These are phyloP conservation scores for Dioscorea dumetorum DNA, from an alignment of 106 monocot genomes.

Conservation along the genomic window DNA sequence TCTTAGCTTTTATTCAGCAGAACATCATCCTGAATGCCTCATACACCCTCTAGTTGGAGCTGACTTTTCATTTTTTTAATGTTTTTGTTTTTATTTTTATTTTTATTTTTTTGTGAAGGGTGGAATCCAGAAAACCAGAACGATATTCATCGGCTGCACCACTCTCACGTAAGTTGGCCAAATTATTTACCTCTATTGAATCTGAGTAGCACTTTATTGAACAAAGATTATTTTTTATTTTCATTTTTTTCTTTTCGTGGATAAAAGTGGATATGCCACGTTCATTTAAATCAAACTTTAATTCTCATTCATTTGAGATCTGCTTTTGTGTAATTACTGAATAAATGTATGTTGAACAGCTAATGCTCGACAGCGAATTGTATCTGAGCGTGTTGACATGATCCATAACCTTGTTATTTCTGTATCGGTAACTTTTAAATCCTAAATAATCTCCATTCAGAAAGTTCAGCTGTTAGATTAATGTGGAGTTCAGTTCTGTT, in stretches of 20 bases:
- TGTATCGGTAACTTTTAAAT: slow-evolving; percentile 74
- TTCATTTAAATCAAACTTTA: too few species aligned
- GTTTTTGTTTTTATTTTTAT: too few species aligned
- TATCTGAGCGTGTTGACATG: slow-evolving; percentile 91
- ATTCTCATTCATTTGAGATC: background rate
- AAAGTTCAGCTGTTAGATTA: background rate
- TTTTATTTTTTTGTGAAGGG: slow-evolving; percentile 44
- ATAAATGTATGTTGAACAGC: slow-evolving; percentile 46
- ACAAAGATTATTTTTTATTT: background rate
- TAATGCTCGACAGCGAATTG: slow-evolving; percentile 92
- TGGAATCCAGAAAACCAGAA: slow-evolving; percentile 94
- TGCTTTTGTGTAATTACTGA: background rate
- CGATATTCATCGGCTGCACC: slow-evolving; percentile 98
- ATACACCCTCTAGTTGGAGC: background rate
- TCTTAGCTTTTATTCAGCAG: too few species aligned
- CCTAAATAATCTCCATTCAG: slow-evolving; percentile 1
- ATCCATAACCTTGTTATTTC: slow-evolving; percentile 84
- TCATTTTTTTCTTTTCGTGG: too few species aligned
- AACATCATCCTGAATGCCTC: too few species aligned
- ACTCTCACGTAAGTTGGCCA: slow-evolving; percentile 62
- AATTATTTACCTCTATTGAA: too few species aligned
- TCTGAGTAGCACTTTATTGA: background rate
- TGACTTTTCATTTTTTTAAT: background rate
- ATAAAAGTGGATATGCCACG: too few species aligned
- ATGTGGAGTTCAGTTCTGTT: background rate